phyloP scores from a whole-genome alignment of 2,329 filamentous ascomycete species.

The Tolypocladium tundrense region DNA sequence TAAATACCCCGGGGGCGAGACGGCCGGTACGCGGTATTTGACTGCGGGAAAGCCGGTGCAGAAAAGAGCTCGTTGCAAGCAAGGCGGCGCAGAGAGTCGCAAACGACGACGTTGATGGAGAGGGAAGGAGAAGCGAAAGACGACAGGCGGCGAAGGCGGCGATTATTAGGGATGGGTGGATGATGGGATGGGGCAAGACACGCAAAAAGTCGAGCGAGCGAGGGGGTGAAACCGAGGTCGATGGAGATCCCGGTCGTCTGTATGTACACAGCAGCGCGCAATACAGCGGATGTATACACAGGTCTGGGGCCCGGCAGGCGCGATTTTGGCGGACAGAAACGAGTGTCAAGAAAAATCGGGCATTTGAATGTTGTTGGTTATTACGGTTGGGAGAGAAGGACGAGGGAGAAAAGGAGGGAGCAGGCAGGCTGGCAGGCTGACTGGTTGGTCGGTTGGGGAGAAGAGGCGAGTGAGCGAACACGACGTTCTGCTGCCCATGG shows the following conservation, averaged over 20 bases:
- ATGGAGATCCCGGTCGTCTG: slow-evolving; percentile 1
- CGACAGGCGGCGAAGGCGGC: neutral
- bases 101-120: neutral
- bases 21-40: neutral
- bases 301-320: neutral
- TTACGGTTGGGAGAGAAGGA: neutral
- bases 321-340: neutral
- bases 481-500: neutral
- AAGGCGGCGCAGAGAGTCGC: neutral
- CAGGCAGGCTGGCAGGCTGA: neutral
- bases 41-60: neutral
- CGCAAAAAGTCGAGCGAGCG: slow-evolving; percentile 1
- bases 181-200: neutral
- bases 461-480: neutral
- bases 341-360: neutral
- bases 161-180: neutral
- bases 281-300: neutral
- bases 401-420: neutral
- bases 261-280: neutral
- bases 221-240: slow-evolving; percentile 3
- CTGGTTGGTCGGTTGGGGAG: neutral
- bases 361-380: neutral
- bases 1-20: slow-evolving; percentile 1
- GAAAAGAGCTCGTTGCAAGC: neutral
- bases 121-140: neutral